Percentiles rank a stretch among this genome's conserved stretches.
These are phyloP conservation scores for Lentinula boryana DNA, from an alignment of 768 basidiomycete genomes.

Conservation along the genomic window DNA sequence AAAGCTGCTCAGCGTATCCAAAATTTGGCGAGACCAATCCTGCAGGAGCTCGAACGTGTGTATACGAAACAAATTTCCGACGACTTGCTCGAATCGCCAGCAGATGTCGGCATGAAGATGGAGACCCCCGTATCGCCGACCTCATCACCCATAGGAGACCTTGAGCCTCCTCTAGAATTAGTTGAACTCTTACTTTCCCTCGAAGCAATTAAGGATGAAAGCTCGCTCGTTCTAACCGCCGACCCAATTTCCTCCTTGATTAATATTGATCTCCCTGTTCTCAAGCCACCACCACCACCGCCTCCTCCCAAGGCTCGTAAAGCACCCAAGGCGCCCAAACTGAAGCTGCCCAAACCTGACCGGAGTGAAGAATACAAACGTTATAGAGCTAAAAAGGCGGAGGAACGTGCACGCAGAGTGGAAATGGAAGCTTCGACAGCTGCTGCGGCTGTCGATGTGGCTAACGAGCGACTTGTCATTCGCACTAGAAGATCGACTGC, in stretches of 20 bases:
- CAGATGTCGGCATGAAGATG: not conserved
- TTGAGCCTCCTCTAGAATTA: slow-evolving; percentile 62
- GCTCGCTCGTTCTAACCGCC: slow-evolving; percentile 47
- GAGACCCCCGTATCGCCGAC: not conserved
- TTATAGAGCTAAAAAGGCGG: not conserved
- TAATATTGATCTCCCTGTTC: slow-evolving; percentile 54
- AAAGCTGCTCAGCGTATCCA: slow-evolving; percentile 65
- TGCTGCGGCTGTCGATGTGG: slow-evolving; percentile 32
- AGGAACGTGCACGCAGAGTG: not conserved
- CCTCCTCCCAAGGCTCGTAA: slow-evolving; percentile 31
- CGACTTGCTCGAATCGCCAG: not conserved
- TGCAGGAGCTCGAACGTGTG: slow-evolving; percentile 27
- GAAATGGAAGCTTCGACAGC: slow-evolving; percentile 24
- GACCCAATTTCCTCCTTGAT: slow-evolving; percentile 66
- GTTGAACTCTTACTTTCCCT: slow-evolving; percentile 51
- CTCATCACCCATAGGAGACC: slow-evolving; percentile 47
- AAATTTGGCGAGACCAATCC: slow-evolving; percentile 28
- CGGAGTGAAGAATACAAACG: slow-evolving; percentile 1
- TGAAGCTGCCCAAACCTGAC: not conserved
- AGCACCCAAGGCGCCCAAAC: slow-evolving; percentile 1
- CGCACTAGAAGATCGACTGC: not conserved
- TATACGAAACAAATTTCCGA: not conserved
- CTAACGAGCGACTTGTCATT: slow-evolving; percentile 23
- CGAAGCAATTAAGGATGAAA: slow-evolving; percentile 45
- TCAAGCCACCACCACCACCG: slow-evolving; percentile 57